phyloP scores from a whole-genome alignment of 495 filamentous ascomycete species.

The Neurospora sp. region DNA sequence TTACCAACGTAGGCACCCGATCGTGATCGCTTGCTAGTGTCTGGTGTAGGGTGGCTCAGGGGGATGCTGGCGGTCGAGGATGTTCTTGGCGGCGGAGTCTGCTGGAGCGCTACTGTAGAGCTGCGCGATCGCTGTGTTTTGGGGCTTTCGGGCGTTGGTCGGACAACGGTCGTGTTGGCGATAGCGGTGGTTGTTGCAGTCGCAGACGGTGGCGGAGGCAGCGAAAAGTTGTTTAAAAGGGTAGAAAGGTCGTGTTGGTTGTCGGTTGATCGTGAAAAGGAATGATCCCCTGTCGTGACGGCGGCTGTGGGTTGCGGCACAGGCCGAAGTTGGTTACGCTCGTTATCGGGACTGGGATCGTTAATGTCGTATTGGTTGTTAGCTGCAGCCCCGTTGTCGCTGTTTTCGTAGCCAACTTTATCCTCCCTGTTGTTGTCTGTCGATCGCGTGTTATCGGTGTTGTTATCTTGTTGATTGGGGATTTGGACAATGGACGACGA shows the following conservation, averaged over 20 bases:
- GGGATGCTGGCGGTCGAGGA: conserved; percentile 46
- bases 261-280: neutral
- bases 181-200: neutral
- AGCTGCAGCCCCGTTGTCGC: neutral
- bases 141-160: conserved; percentile 11
- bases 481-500: neutral
- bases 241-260: neutral
- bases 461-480: neutral
- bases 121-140: conserved; percentile 14
- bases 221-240: neutral
- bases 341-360: neutral
- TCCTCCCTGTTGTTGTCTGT: neutral
- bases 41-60: conserved; percentile 67
- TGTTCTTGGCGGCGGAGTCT: conserved; percentile 45
- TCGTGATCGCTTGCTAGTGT: conserved; percentile 58
- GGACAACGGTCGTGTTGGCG: conserved; percentile 9
- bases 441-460: neutral
- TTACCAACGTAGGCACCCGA: conserved; percentile 67
- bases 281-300: neutral
- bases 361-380: neutral
- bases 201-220: neutral
- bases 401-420: neutral
- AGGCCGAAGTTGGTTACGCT: neutral
- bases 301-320: conserved; percentile 10
- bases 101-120: conserved; percentile 3